Conservation (phyloP, 2,329 filamentous ascomycete species). For the Spiromastix sp. region DNA sequence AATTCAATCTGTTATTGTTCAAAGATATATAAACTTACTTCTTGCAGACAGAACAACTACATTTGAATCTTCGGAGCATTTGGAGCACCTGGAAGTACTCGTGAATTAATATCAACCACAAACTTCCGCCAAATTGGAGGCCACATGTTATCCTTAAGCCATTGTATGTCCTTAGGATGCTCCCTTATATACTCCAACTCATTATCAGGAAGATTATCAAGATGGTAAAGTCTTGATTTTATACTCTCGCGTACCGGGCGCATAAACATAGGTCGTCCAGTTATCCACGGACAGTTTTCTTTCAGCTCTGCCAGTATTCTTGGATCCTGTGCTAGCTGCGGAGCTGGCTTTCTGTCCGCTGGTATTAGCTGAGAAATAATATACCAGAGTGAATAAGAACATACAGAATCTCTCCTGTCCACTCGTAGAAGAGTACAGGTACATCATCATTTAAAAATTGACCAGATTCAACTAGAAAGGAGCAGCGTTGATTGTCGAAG, state of each 20-base stretch:
- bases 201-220: background rate
- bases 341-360: background rate
- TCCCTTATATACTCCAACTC: slow-evolving; percentile 2
- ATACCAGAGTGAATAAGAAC: background rate
- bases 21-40: no score
- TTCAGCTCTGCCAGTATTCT: background rate
- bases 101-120: background rate
- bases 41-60: no score
- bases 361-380: background rate
- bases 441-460: slow-evolving; percentile 5
- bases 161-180: slow-evolving; percentile 3
- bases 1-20: no score
- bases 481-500: slow-evolving; percentile 1
- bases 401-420: slow-evolving; percentile 5
- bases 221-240: background rate
- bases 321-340: background rate
- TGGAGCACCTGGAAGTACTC: background rate
- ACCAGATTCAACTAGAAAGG: slow-evolving; percentile 2
- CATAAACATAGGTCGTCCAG: background rate
- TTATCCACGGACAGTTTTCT: background rate
- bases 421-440: slow-evolving; percentile 2
- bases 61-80: no score
- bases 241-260: background rate
- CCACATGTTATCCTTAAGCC: slow-evolving; percentile 1
- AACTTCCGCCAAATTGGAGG: slow-evolving; percentile 4